Evolutionary conservation across 768 basidiomycete genomes (phyloP), one percentile per base, ranked within the genome.

Genomic region (Leccinum disarticulatum): DNA sequence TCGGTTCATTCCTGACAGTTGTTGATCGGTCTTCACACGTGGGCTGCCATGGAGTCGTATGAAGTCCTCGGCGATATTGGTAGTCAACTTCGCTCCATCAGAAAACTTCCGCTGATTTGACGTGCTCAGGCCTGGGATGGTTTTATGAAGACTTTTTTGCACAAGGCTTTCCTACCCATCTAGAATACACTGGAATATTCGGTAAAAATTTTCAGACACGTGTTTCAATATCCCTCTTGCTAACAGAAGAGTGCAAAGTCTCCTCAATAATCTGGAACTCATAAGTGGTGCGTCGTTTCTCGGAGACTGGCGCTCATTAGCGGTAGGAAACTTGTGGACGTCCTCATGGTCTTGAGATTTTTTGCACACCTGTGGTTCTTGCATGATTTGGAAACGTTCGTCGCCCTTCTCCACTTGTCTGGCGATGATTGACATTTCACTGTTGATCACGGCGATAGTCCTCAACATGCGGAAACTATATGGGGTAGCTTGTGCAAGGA

Each of bases 391-490:
- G 97, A 98, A 70, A 90, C 91, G 95, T 98, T 27, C 36, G n/a
- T 6, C 15, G 11, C 9, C 52, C 36, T 46, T 28, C 25, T 25
- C 25, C 10, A 28, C 14, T 50, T 11, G 0, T 41, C 38, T 4
- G 4, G 17, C 9, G 1, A 43, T 10, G n/a, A 10, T 51, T 52
- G 54, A 56, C 13, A 3, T n/a, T 36, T 60, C 17, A 14, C 55
- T 48, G n/a, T 43, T 57, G 36, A 54, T 61, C 4, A 36, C 46
- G 35, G 35, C 10, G 46, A 49, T 56, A 98, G 96, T 66, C 97
- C 97, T n/a, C 97, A 98, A 25, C 76, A 98, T 98, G 97, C 86
- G 84, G 61, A 93, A 93, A 71, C 80, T 98, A n/a, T 99, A 99
- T 73, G 96, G 97, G 3, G 95, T 68, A 87, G 90, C 13, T 78